Evolutionary conservation across 352 stramenopile genomes (phyloP), one percentile per base, ranked within the genome.

Genomic region (Phytopythium mirpurense): DNA sequence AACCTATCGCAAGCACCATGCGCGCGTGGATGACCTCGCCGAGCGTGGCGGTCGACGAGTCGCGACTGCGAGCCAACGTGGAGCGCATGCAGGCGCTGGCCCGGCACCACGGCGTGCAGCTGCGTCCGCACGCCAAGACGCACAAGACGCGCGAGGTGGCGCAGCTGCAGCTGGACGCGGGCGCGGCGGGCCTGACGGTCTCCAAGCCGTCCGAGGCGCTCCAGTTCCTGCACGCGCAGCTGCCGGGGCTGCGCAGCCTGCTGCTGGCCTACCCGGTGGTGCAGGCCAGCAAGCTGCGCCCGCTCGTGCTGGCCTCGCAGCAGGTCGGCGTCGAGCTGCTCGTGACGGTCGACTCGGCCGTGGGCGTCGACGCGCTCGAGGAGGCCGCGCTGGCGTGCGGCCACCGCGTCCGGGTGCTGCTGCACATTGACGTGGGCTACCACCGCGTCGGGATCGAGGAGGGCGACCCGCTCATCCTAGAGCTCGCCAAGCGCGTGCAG

Each of bases 81-180:
- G 55, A 80, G 29, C 64, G 66, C 51, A 90, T 90, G 80, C 80
- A 90, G 61, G 55, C 62, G 51, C 52, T 86, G 26, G 77, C 80
- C 10, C 62, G 46, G 15, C 38, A 32, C 23, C 57, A 88, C 34
- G 10, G 60, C 42, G 77, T 91, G 44, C 63, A 73, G 35, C 63
- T 91, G 36, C 80, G 80, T 2, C 80, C 80, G 29, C 80, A 91
- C 46, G 63, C 64, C 41, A 90, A 90, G 68, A 88, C 77, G 50
- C 80, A 91, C 78, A 91, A 91, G 64, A 88, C 71, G 23, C 57
- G 76, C 15, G 80, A 91, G 59, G 79, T 88, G 59, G 67, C 80
- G 32, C 34, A 56, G 29, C 60, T 81, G 55, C 77, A 86, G 52
- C 63, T 90, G 29, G 56, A 44, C 23, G 64, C 72, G 3, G 80